These are phyloP conservation scores for Globisporangium nunn DNA, from an alignment of 352 stramenopile species.

Conservation along the genomic window DNA sequence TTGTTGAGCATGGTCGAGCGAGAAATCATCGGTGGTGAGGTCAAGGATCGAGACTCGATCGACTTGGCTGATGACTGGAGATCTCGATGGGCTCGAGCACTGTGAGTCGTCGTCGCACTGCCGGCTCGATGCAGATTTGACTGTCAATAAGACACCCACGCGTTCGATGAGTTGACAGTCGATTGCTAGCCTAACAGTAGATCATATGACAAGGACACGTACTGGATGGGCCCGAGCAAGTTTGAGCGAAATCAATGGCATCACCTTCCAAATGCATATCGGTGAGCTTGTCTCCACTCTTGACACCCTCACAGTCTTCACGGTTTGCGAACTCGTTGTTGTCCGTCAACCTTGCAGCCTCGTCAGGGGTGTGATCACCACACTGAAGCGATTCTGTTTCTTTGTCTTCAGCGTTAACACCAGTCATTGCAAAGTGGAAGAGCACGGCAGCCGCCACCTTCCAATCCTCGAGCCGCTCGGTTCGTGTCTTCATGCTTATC, in stretches of 20 bases:
- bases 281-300: background rate
- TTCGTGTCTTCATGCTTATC: background rate
- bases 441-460: slow-evolving; percentile 20
- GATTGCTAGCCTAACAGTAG: background rate
- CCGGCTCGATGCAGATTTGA: slow-evolving; percentile 5
- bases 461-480: slow-evolving; percentile 11
- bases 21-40: background rate
- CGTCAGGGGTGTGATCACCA: background rate
- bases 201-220: background rate
- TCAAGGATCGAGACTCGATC: background rate
- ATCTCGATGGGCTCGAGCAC: slow-evolving; percentile 1
- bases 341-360: background rate
- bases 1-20: background rate
- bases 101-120: slow-evolving; percentile 1
- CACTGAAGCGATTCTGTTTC: background rate
- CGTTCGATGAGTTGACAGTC: too few species aligned
- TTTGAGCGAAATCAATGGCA: background rate
- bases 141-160: background rate
- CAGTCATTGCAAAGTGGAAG: slow-evolving; percentile 35
- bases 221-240: slow-evolving; percentile 9
- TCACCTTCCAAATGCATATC: background rate
- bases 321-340: background rate
- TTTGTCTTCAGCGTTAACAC: slow-evolving; percentile 10
- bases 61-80: slow-evolving; percentile 1
- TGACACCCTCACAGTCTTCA: background rate